Percentiles rank a stretch among this genome's conserved stretches.
phyloP scores from a whole-genome alignment of 1,284 basidiomycete genomes.

The Thelephora terrestris region DNA sequence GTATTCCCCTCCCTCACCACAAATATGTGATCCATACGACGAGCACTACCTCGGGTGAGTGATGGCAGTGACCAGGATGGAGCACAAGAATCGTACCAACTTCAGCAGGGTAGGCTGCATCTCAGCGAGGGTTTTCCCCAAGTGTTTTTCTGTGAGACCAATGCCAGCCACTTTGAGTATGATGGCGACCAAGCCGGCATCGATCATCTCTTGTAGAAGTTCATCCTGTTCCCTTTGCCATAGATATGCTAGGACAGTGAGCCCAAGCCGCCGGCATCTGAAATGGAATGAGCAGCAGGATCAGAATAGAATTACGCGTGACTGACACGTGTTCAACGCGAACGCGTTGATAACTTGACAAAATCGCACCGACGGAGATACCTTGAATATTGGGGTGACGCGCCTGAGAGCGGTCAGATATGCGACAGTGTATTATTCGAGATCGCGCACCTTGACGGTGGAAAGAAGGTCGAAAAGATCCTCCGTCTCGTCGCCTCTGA shows the following conservation, averaged over 20 bases:
- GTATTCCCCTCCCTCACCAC: conserved; percentile 98
- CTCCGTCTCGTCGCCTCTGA: conserved; percentile 89
- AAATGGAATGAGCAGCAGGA: background rate
- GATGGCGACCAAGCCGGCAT: conserved; percentile 70
- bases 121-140: conserved; percentile 69
- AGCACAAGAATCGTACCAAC: conserved; percentile 41
- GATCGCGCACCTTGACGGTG: conserved; percentile 58
- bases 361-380: conserved; percentile 91
- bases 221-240: conserved; percentile 90
- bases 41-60: conserved; percentile 44
- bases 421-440: conserved; percentile 1
- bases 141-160: conserved; percentile 70
- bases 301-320: background rate
- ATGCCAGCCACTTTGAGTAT: conserved; percentile 97
- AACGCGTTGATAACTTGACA: conserved; percentile 95
- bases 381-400: conserved; percentile 79
- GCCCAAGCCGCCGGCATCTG: conserved; percentile 72
- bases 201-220: conserved; percentile 82
- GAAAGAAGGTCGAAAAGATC: conserved; percentile 78
- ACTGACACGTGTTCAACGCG: conserved; percentile 94
- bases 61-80: conserved; percentile 4
- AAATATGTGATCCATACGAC: conserved; percentile 86
- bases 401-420: conserved; percentile 30
- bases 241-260: conserved; percentile 82
- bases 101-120: conserved; percentile 69